Evolutionary conservation across 139 green algal species (phyloP), one percentile per base, ranked within the genome.

Genomic region (Penium margaritaceum): DNA sequence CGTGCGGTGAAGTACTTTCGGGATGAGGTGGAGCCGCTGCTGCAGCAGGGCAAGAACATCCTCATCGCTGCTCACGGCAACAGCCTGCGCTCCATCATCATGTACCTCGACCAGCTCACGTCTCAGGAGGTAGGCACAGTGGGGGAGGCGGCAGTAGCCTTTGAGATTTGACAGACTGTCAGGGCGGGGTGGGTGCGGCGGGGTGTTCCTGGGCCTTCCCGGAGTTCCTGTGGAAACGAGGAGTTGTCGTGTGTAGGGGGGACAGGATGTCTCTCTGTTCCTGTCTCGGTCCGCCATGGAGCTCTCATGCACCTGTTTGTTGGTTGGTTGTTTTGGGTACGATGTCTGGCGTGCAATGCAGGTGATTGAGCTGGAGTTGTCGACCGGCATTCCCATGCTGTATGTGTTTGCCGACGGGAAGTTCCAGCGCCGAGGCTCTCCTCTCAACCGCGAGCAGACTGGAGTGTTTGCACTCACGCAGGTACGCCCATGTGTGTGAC

Each of bases 11-110:
- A 46, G 1, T 85, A 83, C 37, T 86, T 72, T 57, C 67, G 57
- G 33, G 74, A 80, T 1, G 53, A 75, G 6, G 74, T 86, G 30
- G 73, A 79, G 41, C 81, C 81, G 32, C 60, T 57, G 55, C 55
- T 86, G 36, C 65, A 70, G 37, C 57, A 29, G 12, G 81, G 81
- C 54, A 83, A 85, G 73, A 67, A 81, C 29, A 79, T 86, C 30
- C 43, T 86, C 21, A 78, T 86, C 41, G 47, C 79, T 17, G 81
- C 81, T 14, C 81, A 86, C 39, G 81, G 81, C 57, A 86, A 86
- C 79, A 84, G 73, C 1, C 63, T 86, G 32, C 65, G 73, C 61
- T 74, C 72, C 17, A 74, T 82, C 30, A 84, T 85, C 62, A 86
- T 85, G 74, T 85, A 85, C 71, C 75, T 86, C 5, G 81, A 86